Evolutionary conservation across 805 yeast genomes (phyloP).

Genomic region (Candida saitoana): DNA sequence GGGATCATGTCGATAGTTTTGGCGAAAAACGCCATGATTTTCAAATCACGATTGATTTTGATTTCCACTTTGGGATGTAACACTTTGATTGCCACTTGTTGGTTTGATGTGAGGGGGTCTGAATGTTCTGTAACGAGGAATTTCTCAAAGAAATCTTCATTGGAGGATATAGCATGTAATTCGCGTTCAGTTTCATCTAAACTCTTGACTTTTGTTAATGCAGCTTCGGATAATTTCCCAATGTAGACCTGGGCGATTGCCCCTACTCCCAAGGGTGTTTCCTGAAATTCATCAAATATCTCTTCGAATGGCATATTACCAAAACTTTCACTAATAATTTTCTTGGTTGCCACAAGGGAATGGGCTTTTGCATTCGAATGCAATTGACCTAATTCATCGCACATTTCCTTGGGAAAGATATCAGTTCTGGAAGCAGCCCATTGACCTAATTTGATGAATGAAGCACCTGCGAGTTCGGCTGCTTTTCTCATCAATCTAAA

Average conservation of each 20-base stretch:
- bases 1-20: constrained; percentile 66
- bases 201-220: constrained; percentile 33
- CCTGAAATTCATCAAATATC: constrained; percentile 73
- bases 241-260: constrained; percentile 95
- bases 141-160: constrained; percentile 24
- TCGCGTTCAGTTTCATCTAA: constrained; percentile 18
- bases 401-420: constrained; percentile 74
- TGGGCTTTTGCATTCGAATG: constrained; percentile 86
- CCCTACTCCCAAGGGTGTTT: constrained; percentile 88
- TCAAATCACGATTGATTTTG: constrained; percentile 73
- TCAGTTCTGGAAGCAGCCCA: constrained; percentile 99
- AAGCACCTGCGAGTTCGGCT: constrained; percentile 86
- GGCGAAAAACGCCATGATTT: constrained; percentile 82
- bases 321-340: constrained; percentile 57
- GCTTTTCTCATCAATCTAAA: constrained; percentile 57
- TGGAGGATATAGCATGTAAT: constrained; percentile 10
- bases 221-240: constrained; percentile 55
- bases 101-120: constrained; percentile 35
- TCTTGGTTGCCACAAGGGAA: constrained; percentile 55
- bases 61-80: constrained; percentile 82
- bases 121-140: constrained; percentile 32
- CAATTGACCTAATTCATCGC: constrained; percentile 67
- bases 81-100: constrained; percentile 83
- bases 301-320: constrained; percentile 56
- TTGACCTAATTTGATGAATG: constrained; percentile 89